phyloP scores from a whole-genome alignment of 345 rosid species.

The Clausena lansium region DNA sequence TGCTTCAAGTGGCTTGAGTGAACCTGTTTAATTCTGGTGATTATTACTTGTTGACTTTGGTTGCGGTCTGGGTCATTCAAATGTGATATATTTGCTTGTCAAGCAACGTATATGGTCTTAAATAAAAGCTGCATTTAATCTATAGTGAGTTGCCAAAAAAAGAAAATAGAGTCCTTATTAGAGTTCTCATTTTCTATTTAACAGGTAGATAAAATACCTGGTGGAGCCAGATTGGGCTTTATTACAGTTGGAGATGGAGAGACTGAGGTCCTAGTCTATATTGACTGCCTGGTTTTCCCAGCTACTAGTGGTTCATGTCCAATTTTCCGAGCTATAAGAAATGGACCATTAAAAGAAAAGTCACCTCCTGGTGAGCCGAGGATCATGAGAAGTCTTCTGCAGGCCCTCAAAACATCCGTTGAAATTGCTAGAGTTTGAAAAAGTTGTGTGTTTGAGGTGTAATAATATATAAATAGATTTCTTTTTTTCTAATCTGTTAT shows the following conservation, averaged over 20 bases:
- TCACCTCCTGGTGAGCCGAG: slow-evolving; percentile 89
- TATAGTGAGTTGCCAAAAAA: neutral
- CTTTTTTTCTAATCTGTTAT: neutral
- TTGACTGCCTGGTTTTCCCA: slow-evolving; percentile 75
- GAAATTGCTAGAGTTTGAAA: slow-evolving; percentile 56
- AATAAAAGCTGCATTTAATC: neutral
- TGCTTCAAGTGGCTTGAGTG: neutral
- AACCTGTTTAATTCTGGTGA: neutral
- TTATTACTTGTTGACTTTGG: neutral
- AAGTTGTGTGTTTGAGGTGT: neutral
- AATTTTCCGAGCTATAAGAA: slow-evolving; percentile 70
- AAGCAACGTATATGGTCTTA: neutral
- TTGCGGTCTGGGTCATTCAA: neutral
- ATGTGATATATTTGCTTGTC: neutral
- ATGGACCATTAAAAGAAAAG: slow-evolving; percentile 59
- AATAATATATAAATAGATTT: neutral
- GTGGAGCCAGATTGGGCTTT: slow-evolving; percentile 88
- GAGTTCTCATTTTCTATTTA: slow-evolving; percentile 7
- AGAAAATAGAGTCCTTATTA: neutral
- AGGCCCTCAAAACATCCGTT: slow-evolving; percentile 68
- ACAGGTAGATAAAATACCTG: slow-evolving; percentile 75
- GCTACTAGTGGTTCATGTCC: slow-evolving; percentile 48
- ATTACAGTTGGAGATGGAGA: slow-evolving; percentile 65
- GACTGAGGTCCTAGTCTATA: slow-evolving; percentile 80
- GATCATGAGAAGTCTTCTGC: slow-evolving; percentile 91